Evolutionary conservation across 2,329 filamentous ascomycete genomes (phyloP), one percentile per base, ranked within the genome.

Genomic region (Tolypocladium ophioglossoides): DNA sequence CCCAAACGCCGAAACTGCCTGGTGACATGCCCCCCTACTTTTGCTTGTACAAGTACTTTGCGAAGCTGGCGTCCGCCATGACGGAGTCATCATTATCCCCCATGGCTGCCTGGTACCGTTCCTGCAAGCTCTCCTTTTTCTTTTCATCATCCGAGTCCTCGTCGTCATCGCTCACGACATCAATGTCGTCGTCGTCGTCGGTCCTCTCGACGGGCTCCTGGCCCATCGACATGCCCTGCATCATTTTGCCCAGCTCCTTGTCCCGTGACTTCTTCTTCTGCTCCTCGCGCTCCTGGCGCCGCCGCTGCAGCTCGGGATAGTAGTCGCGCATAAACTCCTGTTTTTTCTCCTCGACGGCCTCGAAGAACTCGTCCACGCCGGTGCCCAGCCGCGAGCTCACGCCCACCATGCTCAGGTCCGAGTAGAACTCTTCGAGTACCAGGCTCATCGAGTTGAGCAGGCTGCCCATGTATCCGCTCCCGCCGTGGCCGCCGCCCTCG

Each of bases 401-500:
- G 0, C 87, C 91, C 0, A 99, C 92, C 10, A 99, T 89, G 65
- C 84, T 95, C 37, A 99, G 76, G 66, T 97, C 91, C 40, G 89
- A 85, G 71, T 99, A 99, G 66, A 99, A 99, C 68, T 99, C 94
- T 65, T 99, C 94, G 37, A 99, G 77, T 80, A 99, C 90, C 57
- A 97, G 76, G 66, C 90, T 96, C 94, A 99, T 99, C 65, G 90
- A 96, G 77, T 96, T 97, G 52, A 99, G 78, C 54, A 97, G 74
- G 60, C 88, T 95, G 53, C 89, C 87, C 94, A 99, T 97, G 74
- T 99, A 99, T 16, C 94, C 94, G 61, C 86, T 94, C 12, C 91
- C 91, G 6, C 85, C 82, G 12, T 82, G 80, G 9, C 80, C 80
- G 44, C 79, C 78, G 11, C 82, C 85, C 61, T 91, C 90, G 32